These are phyloP conservation scores for Gardenia jasminoides DNA, from an alignment of 257 asterid species.

Conservation along the genomic window DNA sequence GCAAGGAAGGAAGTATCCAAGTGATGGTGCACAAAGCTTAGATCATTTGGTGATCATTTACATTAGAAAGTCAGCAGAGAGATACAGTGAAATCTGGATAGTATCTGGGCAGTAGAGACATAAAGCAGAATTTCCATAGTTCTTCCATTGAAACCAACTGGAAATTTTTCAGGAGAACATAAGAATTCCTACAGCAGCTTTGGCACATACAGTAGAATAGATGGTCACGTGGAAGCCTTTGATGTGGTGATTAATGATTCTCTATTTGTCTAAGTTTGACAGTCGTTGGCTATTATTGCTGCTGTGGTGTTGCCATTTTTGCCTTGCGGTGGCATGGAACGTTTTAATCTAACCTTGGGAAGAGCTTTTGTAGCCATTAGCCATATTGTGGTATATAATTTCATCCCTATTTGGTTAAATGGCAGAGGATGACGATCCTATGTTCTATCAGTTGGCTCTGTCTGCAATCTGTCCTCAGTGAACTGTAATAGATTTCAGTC, in stretches of 20 bases:
- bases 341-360: neutral
- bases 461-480: neutral
- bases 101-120: neutral
- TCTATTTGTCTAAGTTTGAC: too few species aligned
- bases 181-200: neutral
- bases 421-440: neutral
- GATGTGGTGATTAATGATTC: neutral
- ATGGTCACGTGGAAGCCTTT: neutral
- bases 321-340: neutral
- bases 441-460: neutral
- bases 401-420: neutral
- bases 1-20: neutral
- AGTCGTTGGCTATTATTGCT: neutral
- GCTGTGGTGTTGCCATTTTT: neutral
- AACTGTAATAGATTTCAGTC: neutral
- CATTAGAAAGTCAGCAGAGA: neutral
- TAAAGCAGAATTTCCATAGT: neutral
- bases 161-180: neutral
- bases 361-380: neutral
- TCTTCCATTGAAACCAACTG: neutral
- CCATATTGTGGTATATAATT: neutral
- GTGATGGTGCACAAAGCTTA: too few species aligned
- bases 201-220: neutral
- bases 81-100: neutral
- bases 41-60: neutral